Percentiles rank a stretch among this genome's conserved stretches.
Evolutionary conservation across 2,329 filamentous ascomycete genomes (phyloP).

Genomic region (Dryadomyces quercivorus): DNA sequence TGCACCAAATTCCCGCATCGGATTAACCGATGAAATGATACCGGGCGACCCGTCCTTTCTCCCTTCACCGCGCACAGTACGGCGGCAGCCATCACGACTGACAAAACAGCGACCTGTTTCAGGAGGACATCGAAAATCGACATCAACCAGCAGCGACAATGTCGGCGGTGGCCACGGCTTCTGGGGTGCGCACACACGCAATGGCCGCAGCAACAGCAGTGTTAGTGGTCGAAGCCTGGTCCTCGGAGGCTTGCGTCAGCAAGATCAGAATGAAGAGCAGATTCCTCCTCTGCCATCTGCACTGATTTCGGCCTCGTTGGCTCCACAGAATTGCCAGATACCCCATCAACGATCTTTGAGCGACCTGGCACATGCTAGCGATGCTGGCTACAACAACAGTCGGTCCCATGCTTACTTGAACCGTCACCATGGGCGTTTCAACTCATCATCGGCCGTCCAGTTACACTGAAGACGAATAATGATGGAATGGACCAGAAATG

Average conservation of each 20-base stretch:
- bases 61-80: slow-evolving; percentile 26
- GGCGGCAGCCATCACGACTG: slow-evolving; percentile 39
- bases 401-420: not conserved
- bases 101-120: slow-evolving; percentile 30
- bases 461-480: slow-evolving; percentile 21
- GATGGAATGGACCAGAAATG: slow-evolving; percentile 28
- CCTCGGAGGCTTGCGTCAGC: not conserved
- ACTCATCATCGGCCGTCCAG: slow-evolving; percentile 30
- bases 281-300: slow-evolving; percentile 8
- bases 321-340: slow-evolving; percentile 1
- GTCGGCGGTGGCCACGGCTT: slow-evolving; percentile 3
- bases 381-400: slow-evolving; percentile 6
- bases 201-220: slow-evolving; percentile 36
- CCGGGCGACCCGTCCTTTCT: slow-evolving; percentile 50
- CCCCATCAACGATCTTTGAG: slow-evolving; percentile 7
- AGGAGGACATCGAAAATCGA: not conserved
- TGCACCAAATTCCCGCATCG: slow-evolving; percentile 49
- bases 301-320: not conserved
- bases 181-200: slow-evolving; percentile 29
- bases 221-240: slow-evolving; percentile 25
- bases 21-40: slow-evolving; percentile 48
- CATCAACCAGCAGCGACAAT: not conserved
- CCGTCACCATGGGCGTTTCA: slow-evolving; percentile 14
- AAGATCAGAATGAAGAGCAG: slow-evolving; percentile 20
- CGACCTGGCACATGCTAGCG: slow-evolving; percentile 12